Conservation (phyloP, 805 yeast species). For the Lipomyces anomalus region DNA sequence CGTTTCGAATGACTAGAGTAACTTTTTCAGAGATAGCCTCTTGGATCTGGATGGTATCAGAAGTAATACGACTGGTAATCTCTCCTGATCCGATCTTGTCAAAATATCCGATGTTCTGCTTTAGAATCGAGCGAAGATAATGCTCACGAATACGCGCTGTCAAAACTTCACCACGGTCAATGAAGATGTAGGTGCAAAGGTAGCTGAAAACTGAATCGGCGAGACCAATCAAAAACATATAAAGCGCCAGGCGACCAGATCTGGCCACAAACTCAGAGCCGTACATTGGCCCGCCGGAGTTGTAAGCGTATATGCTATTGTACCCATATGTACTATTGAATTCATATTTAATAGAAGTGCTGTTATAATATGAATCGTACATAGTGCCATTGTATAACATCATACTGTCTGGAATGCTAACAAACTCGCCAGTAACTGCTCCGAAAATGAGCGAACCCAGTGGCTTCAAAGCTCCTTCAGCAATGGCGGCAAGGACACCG, state of each 20-base stretch:
- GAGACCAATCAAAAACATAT: constrained; percentile 6
- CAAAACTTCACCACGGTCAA: constrained; percentile 38
- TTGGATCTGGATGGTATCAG: constrained; percentile 38
- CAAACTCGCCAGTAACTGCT: background rate
- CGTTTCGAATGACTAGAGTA: constrained; percentile 34
- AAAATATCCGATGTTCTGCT: constrained; percentile 40
- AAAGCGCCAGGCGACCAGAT: background rate
- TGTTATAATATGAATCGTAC: background rate
- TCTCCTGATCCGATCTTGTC: constrained; percentile 40
- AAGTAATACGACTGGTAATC: constrained; percentile 39
- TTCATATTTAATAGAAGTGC: background rate
- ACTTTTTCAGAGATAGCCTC: constrained; percentile 41
- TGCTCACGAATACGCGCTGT: constrained; percentile 37
- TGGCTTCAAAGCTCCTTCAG: constrained; percentile 5
- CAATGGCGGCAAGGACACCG: constrained; percentile 3
- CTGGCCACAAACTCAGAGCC: background rate
- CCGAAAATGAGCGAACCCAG: background rate
- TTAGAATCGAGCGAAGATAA: constrained; percentile 34
- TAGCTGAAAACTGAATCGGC: constrained; percentile 20
- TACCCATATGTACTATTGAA: background rate
- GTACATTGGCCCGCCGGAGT: background rate
- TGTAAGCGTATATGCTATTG: background rate
- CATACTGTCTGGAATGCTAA: constrained; percentile 1
- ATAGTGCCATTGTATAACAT: background rate
- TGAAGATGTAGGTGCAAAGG: constrained; percentile 34